These are phyloP conservation scores for Chlamydomonas sp. DNA, from an alignment of 139 green algal species.

Conservation along the genomic window DNA sequence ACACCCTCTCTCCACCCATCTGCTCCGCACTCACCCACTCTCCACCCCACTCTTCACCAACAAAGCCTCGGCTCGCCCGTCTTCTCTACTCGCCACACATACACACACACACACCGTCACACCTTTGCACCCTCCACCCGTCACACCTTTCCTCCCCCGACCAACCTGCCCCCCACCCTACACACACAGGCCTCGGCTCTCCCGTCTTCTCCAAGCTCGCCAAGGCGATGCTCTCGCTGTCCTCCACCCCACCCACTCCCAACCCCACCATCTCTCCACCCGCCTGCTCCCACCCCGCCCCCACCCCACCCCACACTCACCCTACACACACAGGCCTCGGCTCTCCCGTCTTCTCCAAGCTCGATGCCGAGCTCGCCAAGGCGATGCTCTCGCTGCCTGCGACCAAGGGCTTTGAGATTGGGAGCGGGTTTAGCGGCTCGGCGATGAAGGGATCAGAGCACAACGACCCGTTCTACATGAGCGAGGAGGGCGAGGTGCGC, in stretches of 20 bases:
- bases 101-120: neutral
- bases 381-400: constrained; percentile 92
- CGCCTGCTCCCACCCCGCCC: no score
- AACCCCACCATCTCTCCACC: neutral
- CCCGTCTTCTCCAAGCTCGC: no score
- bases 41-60: no score
- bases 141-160: no score
- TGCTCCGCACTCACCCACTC: no score
- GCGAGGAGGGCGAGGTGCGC: constrained; percentile 36
- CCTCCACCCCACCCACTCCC: constrained; percentile 56
- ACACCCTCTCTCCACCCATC: no score
- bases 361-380: constrained; percentile 96
- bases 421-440: constrained; percentile 80
- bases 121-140: neutral
- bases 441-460: constrained; percentile 85
- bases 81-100: neutral
- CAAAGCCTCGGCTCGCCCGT: no score
- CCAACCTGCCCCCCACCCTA: no score
- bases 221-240: constrained; percentile 38
- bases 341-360: constrained; percentile 95
- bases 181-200: no score
- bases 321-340: no score
- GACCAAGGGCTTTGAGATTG: constrained; percentile 99
- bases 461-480: constrained; percentile 96
- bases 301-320: no score